Evolutionary conservation across 2,329 filamentous ascomycete genomes (phyloP).

Genomic region (Penicillium sp.): DNA sequence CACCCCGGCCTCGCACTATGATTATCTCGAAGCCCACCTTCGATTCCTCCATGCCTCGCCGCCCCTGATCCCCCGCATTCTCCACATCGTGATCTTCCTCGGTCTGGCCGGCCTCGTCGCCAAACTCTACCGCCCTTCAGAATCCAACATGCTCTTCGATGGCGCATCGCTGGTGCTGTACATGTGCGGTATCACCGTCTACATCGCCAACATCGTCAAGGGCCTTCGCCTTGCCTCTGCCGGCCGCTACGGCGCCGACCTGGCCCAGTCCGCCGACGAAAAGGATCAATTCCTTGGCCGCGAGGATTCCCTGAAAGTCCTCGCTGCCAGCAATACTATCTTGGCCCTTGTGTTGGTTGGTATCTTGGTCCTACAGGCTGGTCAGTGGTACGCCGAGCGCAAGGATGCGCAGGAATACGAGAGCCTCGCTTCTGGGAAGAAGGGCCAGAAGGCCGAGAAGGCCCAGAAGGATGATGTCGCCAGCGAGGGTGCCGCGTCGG

Average conservation of each 20-base stretch:
- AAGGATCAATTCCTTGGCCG: conserved; percentile 67
- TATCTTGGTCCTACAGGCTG: conserved; percentile 85
- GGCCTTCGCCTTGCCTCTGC: conserved; percentile 76
- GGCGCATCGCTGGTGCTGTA: conserved; percentile 66
- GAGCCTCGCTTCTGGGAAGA: conserved; percentile 45
- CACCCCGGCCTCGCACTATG: conserved; percentile 59
- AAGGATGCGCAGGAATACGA: conserved; percentile 78
- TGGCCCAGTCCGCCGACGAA: conserved; percentile 40
- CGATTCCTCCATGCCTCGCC: conserved; percentile 87
- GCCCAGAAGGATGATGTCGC: conserved; percentile 9
- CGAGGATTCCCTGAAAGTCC: conserved; percentile 84
- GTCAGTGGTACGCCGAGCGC: conserved; percentile 96
- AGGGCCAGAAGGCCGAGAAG: conserved; percentile 46
- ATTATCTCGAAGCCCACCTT: conserved; percentile 82
- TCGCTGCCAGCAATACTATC: conserved; percentile 94
- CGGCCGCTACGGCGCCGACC: conserved; percentile 56
- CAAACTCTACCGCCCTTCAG: conserved; percentile 90
- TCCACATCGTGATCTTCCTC: conserved; percentile 86
- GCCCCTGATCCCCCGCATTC: conserved; percentile 82
- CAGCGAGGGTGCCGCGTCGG: conserved; percentile 6
- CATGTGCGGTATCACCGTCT: conserved; percentile 83
- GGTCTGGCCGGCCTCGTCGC: conserved; percentile 83
- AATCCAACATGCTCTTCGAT: conserved; percentile 94
- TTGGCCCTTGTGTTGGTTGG: conserved; percentile 86
- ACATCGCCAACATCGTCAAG: conserved; percentile 94